phyloP scores from a whole-genome alignment of 1,284 basidiomycete genomes.

The Cystobasidiaceae sp. region DNA sequence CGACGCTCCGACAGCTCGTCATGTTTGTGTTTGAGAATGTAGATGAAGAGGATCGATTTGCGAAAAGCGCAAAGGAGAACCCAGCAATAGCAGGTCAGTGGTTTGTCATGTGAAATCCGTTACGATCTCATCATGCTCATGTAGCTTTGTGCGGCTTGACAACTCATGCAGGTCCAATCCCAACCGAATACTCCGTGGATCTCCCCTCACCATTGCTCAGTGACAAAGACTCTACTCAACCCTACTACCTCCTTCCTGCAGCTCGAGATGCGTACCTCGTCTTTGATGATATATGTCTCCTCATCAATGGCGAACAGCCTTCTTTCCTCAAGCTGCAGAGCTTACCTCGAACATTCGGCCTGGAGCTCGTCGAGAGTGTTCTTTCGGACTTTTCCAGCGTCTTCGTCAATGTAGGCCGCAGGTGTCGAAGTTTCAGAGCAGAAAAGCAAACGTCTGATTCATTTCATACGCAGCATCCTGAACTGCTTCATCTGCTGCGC shows the following conservation, averaged over 20 bases:
- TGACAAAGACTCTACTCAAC: conserved; percentile 2
- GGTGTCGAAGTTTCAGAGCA: background rate
- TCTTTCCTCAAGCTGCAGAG: conserved; percentile 76
- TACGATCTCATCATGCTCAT: background rate
- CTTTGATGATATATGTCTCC: conserved; percentile 81
- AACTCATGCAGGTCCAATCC: conserved; percentile 17
- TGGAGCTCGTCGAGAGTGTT: conserved; percentile 94
- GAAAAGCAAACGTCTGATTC: background rate
- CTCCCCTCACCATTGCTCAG: conserved; percentile 34
- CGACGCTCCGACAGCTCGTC: conserved; percentile 88
- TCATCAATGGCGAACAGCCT: conserved; percentile 71
- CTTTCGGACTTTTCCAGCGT: conserved; percentile 87
- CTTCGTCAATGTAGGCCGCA: conserved; percentile 63
- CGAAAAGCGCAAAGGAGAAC: background rate
- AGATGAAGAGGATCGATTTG: conserved; percentile 60
- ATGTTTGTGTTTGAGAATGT: conserved; percentile 98
- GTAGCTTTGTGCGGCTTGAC: background rate
- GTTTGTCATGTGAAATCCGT: background rate
- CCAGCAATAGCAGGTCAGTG: conserved; percentile 1
- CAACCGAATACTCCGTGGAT: conserved; percentile 33
- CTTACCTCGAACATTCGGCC: conserved; percentile 85
- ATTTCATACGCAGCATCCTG: conserved; percentile 58
- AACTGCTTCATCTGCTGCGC: conserved; percentile 74
- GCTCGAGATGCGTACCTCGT: conserved; percentile 80
- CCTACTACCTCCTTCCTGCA: conserved; percentile 63